Conservation (phyloP, 768 basidiomycete genomes). For the Cubamyces lactineus region DNA sequence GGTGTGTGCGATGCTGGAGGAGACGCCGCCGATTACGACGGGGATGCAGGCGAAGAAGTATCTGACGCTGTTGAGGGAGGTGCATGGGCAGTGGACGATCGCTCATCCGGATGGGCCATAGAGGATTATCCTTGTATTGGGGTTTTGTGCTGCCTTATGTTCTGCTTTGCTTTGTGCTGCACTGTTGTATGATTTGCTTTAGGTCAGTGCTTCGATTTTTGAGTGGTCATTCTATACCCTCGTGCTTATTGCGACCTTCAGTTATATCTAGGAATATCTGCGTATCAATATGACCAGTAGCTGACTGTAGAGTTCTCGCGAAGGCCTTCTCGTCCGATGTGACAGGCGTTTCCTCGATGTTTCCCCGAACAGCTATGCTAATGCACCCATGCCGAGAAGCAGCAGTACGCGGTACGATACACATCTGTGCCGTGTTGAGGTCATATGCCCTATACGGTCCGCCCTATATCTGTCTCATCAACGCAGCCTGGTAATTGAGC, state of each 20-base stretch:
- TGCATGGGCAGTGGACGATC: constrained; percentile 50
- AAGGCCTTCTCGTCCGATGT: neutral
- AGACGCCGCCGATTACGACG: constrained; percentile 44
- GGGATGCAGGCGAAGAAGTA: constrained; percentile 54
- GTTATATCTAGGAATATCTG: neutral
- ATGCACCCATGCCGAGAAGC: neutral
- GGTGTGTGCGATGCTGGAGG: constrained; percentile 54
- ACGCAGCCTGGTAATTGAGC: too few species aligned
- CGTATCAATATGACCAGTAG: too few species aligned
- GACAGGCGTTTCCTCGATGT: constrained; percentile 10
- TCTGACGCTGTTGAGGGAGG: constrained; percentile 49
- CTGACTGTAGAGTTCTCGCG: too few species aligned
- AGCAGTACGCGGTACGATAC: too few species aligned
- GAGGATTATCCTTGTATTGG: neutral
- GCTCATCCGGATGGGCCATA: constrained; percentile 33
- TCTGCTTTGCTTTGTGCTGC: too few species aligned
- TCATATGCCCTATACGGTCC: constrained; percentile 3
- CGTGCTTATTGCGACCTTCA: neutral
- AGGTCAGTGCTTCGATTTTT: too few species aligned
- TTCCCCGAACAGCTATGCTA: neutral
- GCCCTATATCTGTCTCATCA: neutral
- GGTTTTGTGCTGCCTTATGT: neutral
- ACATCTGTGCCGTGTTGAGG: neutral
- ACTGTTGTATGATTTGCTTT: too few species aligned
- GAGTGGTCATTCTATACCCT: too few species aligned